Evolutionary conservation across 768 basidiomycete genomes (phyloP), one percentile per base, ranked within the genome.

Genomic region (Lentinula edodes): DNA sequence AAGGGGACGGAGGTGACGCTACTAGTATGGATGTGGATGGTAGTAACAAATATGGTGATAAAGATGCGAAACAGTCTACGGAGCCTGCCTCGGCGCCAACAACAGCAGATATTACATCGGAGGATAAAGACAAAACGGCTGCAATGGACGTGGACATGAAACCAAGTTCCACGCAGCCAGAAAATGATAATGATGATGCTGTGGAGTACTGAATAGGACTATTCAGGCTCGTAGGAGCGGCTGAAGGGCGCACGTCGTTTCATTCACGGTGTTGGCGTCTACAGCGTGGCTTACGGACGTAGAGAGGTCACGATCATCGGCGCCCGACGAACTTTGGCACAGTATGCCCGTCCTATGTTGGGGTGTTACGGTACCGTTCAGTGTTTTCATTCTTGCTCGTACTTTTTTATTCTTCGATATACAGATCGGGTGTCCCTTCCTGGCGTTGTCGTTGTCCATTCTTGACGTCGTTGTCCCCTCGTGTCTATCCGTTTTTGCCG

Each of bases 131-230:
- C 66, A 76, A 80, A 59, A 67, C 68, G 39, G 61, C 16, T 6
- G 58, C 58, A 20, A 84, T 67, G 84, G 84, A 54, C 8, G 45
- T 59, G 83, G 85, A 60, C 66, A 78, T 34, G 71, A 78, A 41
- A 70, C 79, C 7, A 80, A 83, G 74, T 84, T 48, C 46, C 46
- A 48, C 46, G 12, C 55, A 41, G 7, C 39, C 55, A 20, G 55
- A 81, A 65, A 86, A 83, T 53, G 88, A 90, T 61, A 90, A 89
- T 64, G 90, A 91, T 64, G 90, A 91, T 69, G 90, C 88, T 10
- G 88, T 91, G 50, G 90, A 91, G 75, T 91, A 91, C 57, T 62
- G 46, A 62, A 5, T 20, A 5, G 46, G 18, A 28, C 28, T 28
- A 28, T 28, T 3, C 28, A 28, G 28, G n/a, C 46, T 20, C 3